Evolutionary conservation across 169 alveolate genomes (phyloP), one percentile per base, ranked within the genome.

Genomic region (Hepatocystis sp.): DNA sequence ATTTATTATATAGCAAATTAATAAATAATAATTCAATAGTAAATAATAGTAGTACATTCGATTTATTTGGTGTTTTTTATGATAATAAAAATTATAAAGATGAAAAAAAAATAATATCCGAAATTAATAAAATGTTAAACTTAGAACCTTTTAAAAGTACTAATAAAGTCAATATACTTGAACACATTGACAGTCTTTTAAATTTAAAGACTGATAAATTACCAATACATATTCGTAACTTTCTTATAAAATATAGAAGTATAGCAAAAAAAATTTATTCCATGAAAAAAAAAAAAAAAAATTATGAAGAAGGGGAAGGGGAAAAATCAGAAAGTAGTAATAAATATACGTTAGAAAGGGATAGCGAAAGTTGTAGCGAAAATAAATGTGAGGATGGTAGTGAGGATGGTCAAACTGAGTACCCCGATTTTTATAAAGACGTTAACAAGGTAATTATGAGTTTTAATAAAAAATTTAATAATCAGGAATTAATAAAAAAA

Each of bases 61-160:
- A 81, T 81, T 63, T 81, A 30, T 81, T 81, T 44, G 89, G 89
- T 1, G 84, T 81, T 42, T 81, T 81, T 55, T 81, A 81, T 55
- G 89, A 81, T 39, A 40, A 42, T 51, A 36, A 81, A 42, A 44
- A 81, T 65, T 81, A 63, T 25, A 66, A 21, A 21, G 58, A 81
- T 56, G 66, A 52, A 13, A 52, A 81, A 32, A 81, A 81, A 42
- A 23, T 81, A 7, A 5, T 39, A 13, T 27, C 36, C 39, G 89
- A 55, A 42, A 61, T 81, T 27, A 46, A 81, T 8, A 81, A 81
- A 39, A 81, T 81, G 19, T 13, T 81, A 51, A 63, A 64, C 51
- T 51, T 49, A 53, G 89, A 81, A 42, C 89, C 89, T 25, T 65
- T 81, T 52, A 81, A 81, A 63, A 81, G 89, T 42, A 81, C 84